phyloP scores from a whole-genome alignment of 805 yeast genomes.

The Suhomyces emberorum region DNA sequence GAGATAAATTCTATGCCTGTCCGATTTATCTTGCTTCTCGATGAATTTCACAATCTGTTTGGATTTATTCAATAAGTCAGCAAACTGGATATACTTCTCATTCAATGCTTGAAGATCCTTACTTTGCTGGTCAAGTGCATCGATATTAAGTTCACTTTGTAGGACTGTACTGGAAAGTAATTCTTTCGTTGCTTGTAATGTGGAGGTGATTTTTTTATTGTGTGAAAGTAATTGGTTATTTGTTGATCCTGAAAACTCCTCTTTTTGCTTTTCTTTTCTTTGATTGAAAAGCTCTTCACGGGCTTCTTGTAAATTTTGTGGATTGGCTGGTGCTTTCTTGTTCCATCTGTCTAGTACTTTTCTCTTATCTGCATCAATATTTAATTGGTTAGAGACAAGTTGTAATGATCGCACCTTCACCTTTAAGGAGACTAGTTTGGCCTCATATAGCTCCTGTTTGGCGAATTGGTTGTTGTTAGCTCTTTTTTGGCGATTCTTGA shows the following conservation, averaged over 20 bases:
- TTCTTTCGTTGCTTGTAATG: constrained; percentile 47
- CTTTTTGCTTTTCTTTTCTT: constrained; percentile 12
- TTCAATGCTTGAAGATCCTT: constrained; percentile 39
- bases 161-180: constrained; percentile 47
- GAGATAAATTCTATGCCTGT: constrained; percentile 46
- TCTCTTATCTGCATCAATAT: constrained; percentile 15
- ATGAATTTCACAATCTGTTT: constrained; percentile 47
- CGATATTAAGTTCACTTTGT: constrained; percentile 50
- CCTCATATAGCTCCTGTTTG: constrained; percentile 16
- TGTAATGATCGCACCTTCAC: constrained; percentile 27
- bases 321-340: neutral
- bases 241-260: constrained; percentile 20
- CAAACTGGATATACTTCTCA: constrained; percentile 39
- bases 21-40: constrained; percentile 49
- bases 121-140: constrained; percentile 46
- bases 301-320: constrained; percentile 1
- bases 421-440: constrained; percentile 20
- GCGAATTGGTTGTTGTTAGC: constrained; percentile 2
- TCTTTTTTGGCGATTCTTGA: constrained; percentile 8
- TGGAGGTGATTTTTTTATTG: constrained; percentile 44
- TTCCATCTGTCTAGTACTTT: neutral
- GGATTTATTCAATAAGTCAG: constrained; percentile 39
- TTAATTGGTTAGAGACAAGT: constrained; percentile 21
- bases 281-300: constrained; percentile 23
- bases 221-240: constrained; percentile 44